A percentile compares a stretch with the other conserved stretches of the same genome.
phyloP scores from a whole-genome alignment of 352 stramenopile species.

The Labyrinthula sp. region DNA sequence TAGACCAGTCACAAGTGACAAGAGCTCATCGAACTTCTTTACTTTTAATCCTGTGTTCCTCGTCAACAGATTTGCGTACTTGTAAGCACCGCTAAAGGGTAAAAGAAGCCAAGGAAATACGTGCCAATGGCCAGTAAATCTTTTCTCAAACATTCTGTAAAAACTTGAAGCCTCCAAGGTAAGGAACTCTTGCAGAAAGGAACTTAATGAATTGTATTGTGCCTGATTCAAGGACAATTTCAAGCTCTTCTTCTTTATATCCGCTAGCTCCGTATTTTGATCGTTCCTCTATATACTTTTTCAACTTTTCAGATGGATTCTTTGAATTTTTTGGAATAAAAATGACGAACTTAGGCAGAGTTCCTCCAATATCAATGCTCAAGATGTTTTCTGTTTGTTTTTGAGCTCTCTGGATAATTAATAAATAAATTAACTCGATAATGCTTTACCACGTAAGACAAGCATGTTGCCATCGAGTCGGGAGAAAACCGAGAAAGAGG shows the following conservation, averaged over 20 bases:
- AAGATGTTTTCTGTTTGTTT: no score
- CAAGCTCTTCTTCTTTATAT: conserved; percentile 15
- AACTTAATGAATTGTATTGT: conserved; percentile 19
- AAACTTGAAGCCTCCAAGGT: no score
- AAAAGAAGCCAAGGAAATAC: no score
- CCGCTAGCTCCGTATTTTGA: no score
- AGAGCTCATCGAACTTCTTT: conserved; percentile 11
- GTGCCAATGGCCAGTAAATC: conserved; percentile 1
- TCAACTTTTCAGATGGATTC: no score
- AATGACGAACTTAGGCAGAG: conserved; percentile 16
- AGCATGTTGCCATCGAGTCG: no score
- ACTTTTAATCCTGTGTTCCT: conserved; percentile 3
- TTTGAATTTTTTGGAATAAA: conserved; percentile 11
- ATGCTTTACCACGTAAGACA: no score
- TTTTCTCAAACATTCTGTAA: no score
- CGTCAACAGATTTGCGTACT: conserved; percentile 5
- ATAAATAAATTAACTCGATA: no score
- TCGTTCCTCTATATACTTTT: no score
- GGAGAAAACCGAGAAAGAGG: no score
- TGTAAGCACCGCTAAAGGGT: conserved; percentile 15
- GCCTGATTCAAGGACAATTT: neutral
- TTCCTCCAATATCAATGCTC: conserved; percentile 16
- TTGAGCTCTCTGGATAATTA: no score
- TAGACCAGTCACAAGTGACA: conserved; percentile 18
- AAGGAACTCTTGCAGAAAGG: neutral